Percentiles rank a stretch among this genome's conserved stretches.
Evolutionary conservation across 805 yeast genomes (phyloP).

Genomic region (Lipomyces yamadae): DNA sequence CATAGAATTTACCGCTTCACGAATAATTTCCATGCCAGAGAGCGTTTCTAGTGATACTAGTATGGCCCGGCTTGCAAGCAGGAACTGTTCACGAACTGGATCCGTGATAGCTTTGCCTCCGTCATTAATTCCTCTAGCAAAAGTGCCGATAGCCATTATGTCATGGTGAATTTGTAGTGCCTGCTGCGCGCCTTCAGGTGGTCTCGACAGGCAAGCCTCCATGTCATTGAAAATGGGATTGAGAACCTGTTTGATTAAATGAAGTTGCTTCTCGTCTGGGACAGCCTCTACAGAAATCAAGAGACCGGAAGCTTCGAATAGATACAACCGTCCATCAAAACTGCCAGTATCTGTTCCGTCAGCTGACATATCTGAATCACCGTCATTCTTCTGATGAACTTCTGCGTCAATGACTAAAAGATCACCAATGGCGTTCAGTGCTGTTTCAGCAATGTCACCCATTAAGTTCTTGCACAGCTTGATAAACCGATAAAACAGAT

Average conservation of each 20-base stretch:
- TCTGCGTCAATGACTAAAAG: conserved; percentile 68
- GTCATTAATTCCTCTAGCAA: conserved; percentile 81
- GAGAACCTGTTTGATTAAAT: conserved; percentile 55
- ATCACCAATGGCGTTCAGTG: conserved; percentile 62
- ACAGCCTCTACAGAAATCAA: conserved; percentile 57
- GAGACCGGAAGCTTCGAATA: conserved; percentile 86
- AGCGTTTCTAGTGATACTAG: conserved; percentile 81
- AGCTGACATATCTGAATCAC: conserved; percentile 55
- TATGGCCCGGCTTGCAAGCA: conserved; percentile 78
- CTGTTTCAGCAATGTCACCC: conserved; percentile 59
- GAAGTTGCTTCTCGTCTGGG: conserved; percentile 50
- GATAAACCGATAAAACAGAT: conserved; percentile 79
- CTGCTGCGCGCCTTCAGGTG: conserved; percentile 50
- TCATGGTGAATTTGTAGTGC: conserved; percentile 83
- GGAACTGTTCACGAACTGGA: conserved; percentile 57
- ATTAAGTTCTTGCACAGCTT: conserved; percentile 73
- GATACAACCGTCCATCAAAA: conserved; percentile 77
- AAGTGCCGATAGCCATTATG: conserved; percentile 85
- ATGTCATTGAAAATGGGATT: conserved; percentile 75
- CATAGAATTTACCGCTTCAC: conserved; percentile 65
- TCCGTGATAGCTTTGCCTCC: conserved; percentile 35
- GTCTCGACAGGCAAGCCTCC: conserved; percentile 62
- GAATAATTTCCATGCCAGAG: conserved; percentile 64
- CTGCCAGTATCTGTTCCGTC: conserved; percentile 56
- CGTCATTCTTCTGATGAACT: conserved; percentile 45